phyloP scores from a whole-genome alignment of 306 rosid species.

The Dalbergia oliveri region DNA sequence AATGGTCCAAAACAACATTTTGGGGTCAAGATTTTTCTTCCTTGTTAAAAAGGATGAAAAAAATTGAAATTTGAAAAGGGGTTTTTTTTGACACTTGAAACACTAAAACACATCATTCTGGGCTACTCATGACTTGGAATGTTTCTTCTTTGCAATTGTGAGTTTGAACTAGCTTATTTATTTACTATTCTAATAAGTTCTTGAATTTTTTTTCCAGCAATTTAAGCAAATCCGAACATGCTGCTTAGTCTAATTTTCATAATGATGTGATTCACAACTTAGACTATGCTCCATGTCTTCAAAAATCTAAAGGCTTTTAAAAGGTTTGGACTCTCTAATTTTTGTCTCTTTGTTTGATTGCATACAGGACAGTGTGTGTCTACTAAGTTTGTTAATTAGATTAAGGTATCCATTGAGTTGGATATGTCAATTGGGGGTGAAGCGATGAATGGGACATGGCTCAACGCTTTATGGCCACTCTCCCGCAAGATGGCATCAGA shows the following conservation, averaged over 20 bases:
- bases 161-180: neutral
- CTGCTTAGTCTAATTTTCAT: neutral
- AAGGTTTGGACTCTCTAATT: conserved; percentile 41
- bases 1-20: neutral
- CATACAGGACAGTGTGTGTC: conserved; percentile 45
- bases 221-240: neutral
- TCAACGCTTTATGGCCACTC: conserved; percentile 52
- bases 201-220: neutral
- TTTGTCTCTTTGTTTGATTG: conserved; percentile 37
- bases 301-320: neutral
- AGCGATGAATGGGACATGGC: conserved; percentile 55
- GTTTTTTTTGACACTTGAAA: neutral
- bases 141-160: neutral
- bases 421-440: conserved; percentile 55
- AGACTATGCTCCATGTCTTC: neutral
- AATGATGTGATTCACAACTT: neutral
- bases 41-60: neutral
- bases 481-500: conserved; percentile 58
- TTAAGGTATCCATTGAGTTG: neutral
- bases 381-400: conserved; percentile 31
- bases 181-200: neutral
- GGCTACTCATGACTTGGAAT: neutral
- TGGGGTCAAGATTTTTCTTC: neutral
- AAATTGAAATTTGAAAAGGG: neutral
- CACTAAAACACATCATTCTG: neutral